Conservation (phyloP, 257 asterid species). For the Perilla frutescens region DNA sequence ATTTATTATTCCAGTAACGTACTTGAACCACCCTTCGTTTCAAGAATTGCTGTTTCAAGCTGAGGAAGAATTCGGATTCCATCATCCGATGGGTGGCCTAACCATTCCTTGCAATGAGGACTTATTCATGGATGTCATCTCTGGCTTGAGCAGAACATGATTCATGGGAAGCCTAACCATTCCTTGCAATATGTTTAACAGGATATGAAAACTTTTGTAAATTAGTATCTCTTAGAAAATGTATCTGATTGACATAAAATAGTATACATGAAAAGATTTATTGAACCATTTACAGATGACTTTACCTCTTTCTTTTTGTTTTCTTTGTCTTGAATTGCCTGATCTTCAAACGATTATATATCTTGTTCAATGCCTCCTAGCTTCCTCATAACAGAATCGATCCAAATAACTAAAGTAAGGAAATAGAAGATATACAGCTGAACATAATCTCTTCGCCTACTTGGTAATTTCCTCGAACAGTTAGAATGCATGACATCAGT, state of each 20-base stretch:
- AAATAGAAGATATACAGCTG: too few species aligned
- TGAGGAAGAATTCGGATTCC: conserved; percentile 29
- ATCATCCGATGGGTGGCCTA: conserved; percentile 30
- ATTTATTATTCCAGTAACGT: conserved; percentile 8
- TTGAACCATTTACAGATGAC: too few species aligned
- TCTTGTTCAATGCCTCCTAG: too few species aligned
- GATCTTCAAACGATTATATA: too few species aligned
- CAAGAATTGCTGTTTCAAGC: conserved; percentile 25
- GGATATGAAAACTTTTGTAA: neutral
- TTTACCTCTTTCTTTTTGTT: too few species aligned
- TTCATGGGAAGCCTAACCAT: neutral
- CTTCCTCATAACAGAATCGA: too few species aligned
- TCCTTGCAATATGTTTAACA: neutral
- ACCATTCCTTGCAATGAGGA: conserved; percentile 43
- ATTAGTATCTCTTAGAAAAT: conserved; percentile 6
- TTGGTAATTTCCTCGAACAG: too few species aligned
- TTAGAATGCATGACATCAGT: too few species aligned
- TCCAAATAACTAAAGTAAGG: too few species aligned
- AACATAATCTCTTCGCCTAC: too few species aligned
- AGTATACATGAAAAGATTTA: neutral
- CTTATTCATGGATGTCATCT: conserved; percentile 30
- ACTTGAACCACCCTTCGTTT: conserved; percentile 28
- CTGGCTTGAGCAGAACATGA: conserved; percentile 28
- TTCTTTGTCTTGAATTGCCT: too few species aligned
- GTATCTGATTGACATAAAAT: neutral